phyloP scores from a whole-genome alignment of 2,329 filamentous ascomycete species.

The Calonectria ilicicola region DNA sequence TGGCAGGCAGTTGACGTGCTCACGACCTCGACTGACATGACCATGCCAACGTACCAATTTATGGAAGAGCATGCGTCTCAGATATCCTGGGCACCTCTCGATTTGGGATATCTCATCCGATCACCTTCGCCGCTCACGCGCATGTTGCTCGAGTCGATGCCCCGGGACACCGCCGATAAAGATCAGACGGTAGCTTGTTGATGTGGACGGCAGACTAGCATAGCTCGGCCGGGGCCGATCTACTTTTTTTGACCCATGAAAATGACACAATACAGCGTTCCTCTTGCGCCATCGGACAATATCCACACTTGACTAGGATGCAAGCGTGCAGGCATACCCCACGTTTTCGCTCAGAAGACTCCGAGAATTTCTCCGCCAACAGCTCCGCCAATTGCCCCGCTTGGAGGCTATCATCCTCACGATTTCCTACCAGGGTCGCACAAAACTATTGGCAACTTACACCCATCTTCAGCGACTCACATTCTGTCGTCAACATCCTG shows the following conservation, averaged over 20 bases:
- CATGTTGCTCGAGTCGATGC: slow-evolving; percentile 42
- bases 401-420: slow-evolving; percentile 1
- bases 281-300: slow-evolving; percentile 35
- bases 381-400: neutral
- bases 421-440: slow-evolving; percentile 16
- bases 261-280: slow-evolving; percentile 29
- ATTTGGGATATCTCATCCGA: slow-evolving; percentile 40
- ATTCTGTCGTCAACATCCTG: slow-evolving; percentile 17
- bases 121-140: slow-evolving; percentile 42
- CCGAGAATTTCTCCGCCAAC: slow-evolving; percentile 43
- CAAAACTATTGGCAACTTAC: neutral
- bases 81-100: slow-evolving; percentile 41
- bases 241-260: slow-evolving; percentile 5
- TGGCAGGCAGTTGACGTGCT: slow-evolving; percentile 34
- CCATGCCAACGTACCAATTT: slow-evolving; percentile 42
- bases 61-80: slow-evolving; percentile 42
- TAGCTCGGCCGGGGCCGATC: slow-evolving; percentile 4
- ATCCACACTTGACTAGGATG: slow-evolving; percentile 7
- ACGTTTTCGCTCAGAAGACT: slow-evolving; percentile 15
- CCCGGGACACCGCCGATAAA: slow-evolving; percentile 33
- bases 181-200: slow-evolving; percentile 22
- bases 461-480: neutral
- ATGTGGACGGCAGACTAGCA: neutral
- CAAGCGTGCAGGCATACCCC: slow-evolving; percentile 18
- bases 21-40: slow-evolving; percentile 30